Percentiles rank a stretch among this genome's conserved stretches.
Evolutionary conservation across 2,329 filamentous ascomycete genomes (phyloP).

Genomic region (Trichoderma brevicompactum): DNA sequence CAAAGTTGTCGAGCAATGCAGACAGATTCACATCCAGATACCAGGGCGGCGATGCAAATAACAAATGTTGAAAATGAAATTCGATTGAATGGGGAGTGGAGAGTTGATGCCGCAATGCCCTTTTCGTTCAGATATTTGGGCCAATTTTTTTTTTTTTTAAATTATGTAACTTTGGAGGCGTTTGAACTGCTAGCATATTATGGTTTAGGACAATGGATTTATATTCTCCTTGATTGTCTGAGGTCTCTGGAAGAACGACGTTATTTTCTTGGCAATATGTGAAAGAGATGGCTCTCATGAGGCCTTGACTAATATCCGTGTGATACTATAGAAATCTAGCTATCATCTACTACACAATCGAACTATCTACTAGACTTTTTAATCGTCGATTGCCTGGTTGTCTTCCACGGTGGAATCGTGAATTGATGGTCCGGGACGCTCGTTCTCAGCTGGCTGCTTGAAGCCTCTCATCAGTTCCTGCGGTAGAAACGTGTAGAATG

Average conservation of each 20-base stretch:
- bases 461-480: conserved; percentile 72
- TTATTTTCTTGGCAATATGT: too few relatives aligned
- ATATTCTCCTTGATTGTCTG: too few relatives aligned
- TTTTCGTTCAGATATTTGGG: not conserved
- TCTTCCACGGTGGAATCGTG: conserved; percentile 40
- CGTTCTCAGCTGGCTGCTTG: conserved; percentile 58
- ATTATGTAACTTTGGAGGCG: not conserved
- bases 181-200: conserved; percentile 4
- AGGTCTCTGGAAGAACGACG: too few relatives aligned
- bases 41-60: not conserved
- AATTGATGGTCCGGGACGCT: conserved; percentile 53
- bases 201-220: not conserved
- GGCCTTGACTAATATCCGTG: not conserved
- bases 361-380: conserved; percentile 9
- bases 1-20: not conserved
- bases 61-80: not conserved
- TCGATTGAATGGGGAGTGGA: not conserved
- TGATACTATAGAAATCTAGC: not conserved
- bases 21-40: not conserved
- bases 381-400: conserved; percentile 32
- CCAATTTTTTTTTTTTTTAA: not conserved
- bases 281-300: not conserved
- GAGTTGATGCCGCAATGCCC: not conserved
- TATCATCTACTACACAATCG: not conserved
- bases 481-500: conserved; percentile 66